A percentile compares a stretch with the other conserved stretches of the same genome.
phyloP scores from a whole-genome alignment of 2,329 filamentous ascomycete genomes.

The Biscogniauxia mediterranea region DNA sequence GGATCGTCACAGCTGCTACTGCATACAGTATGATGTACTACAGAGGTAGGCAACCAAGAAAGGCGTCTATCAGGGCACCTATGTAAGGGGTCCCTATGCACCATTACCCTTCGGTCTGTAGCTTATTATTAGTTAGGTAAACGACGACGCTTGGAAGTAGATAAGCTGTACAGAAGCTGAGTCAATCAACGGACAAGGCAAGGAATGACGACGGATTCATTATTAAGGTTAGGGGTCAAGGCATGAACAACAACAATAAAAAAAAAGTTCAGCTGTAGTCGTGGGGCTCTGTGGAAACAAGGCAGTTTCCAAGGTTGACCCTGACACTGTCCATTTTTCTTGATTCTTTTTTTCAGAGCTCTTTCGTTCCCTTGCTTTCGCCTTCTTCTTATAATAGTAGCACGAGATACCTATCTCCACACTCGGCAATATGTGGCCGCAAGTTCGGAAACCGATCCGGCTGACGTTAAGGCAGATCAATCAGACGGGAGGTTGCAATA shows the following conservation, averaged over 20 bases:
- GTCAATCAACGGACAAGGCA: not conserved
- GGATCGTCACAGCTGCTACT: not conserved
- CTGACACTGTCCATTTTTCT: not conserved
- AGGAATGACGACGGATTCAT: conserved; percentile 12
- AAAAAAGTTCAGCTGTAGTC: conserved; percentile 10
- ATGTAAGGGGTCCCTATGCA: too few relatives aligned
- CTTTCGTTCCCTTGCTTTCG: not conserved
- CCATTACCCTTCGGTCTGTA: too few relatives aligned
- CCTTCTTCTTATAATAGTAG: not conserved
- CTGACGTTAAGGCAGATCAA: not conserved
- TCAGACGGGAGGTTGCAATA: not conserved
- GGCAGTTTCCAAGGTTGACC: conserved; percentile 6
- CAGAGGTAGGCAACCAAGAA: too few relatives aligned
- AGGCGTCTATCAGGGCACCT: too few relatives aligned
- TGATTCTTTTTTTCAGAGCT: not conserved
- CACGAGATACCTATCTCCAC: not conserved
- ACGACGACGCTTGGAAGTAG: not conserved
- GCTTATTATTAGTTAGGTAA: not conserved
- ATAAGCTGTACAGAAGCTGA: conserved; percentile 7
- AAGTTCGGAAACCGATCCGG: not conserved
- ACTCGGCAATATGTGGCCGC: not conserved
- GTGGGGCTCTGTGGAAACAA: conserved; percentile 15
- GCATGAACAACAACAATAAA: conserved; percentile 1
- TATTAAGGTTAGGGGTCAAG: conserved; percentile 9
- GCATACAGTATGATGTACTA: too few relatives aligned